Percentiles rank a stretch among this genome's conserved stretches.
Conservation (phyloP, 169 alveolate species). For the Plasmodium cynomolgi region DNA sequence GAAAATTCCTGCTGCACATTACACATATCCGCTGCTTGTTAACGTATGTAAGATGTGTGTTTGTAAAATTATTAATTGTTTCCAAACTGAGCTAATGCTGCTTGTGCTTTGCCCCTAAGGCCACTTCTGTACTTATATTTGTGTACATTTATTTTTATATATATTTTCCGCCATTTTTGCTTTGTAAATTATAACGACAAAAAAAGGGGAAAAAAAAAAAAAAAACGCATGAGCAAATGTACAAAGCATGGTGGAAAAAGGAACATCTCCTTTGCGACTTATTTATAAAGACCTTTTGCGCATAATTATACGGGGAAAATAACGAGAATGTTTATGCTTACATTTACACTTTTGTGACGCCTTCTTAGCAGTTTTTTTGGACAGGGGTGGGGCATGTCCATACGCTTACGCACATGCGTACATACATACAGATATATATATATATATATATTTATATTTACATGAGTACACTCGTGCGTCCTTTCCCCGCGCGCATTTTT, state of each 20-base stretch:
- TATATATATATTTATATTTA: constrained; percentile 19
- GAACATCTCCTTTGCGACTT: constrained; percentile 3
- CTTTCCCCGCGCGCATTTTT: not conserved
- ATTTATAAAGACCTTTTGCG: not conserved
- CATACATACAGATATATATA: constrained; percentile 7
- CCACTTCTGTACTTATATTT: not conserved
- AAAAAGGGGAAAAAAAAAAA: not conserved
- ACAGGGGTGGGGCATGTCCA: constrained; percentile 31
- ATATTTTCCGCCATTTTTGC: not conserved
- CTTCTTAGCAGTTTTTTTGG: not conserved
- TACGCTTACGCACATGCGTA: not conserved
- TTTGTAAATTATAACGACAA: not conserved
- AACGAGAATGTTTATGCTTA: constrained; percentile 9
- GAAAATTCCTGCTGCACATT: not conserved
- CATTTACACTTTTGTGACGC: not conserved
- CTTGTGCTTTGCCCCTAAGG: not conserved
- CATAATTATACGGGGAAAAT: not conserved
- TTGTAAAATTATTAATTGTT: not conserved
- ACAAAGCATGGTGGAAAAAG: not conserved
- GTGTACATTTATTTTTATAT: not conserved
- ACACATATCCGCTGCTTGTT: not conserved
- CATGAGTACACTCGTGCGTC: not conserved
- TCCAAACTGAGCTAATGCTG: not conserved
- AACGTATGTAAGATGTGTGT: not conserved
- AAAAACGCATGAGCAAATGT: not conserved